These are phyloP conservation scores for Fraxinus ornus DNA, from an alignment of 305 asterid genomes.

Conservation along the genomic window DNA sequence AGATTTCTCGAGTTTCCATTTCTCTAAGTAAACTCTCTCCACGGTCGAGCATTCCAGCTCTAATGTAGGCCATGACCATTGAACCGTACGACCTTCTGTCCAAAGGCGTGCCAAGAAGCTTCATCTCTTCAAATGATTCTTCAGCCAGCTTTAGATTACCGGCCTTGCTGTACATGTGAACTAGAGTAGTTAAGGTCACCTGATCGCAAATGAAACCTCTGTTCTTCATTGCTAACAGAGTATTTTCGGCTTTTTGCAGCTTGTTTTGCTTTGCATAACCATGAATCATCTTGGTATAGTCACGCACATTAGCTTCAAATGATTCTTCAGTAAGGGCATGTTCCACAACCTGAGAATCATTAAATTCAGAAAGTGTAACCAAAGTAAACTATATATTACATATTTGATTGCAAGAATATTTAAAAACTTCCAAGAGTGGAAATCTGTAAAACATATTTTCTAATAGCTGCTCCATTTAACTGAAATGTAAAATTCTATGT, in stretches of 20 bases:
- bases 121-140: slow-evolving; percentile 72
- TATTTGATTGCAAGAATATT: neutral
- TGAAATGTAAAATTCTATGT: neutral
- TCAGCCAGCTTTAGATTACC: slow-evolving; percentile 67
- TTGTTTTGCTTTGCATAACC: slow-evolving; percentile 54
- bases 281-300: slow-evolving; percentile 76
- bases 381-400: neutral
- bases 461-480: neutral
- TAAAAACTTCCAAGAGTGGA: neutral
- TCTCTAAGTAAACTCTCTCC: slow-evolving; percentile 63
- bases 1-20: slow-evolving; percentile 64
- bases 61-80: slow-evolving; percentile 83
- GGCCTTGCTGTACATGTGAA: slow-evolving; percentile 89
- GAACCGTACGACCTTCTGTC: slow-evolving; percentile 87
- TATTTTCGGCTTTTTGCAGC: slow-evolving; percentile 61
- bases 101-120: slow-evolving; percentile 60
- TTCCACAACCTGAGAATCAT: slow-evolving; percentile 57
- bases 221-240: slow-evolving; percentile 56
- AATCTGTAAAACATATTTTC: neutral
- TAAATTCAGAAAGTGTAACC: slow-evolving; percentile 2
- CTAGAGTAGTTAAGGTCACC: slow-evolving; percentile 65
- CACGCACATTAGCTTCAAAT: slow-evolving; percentile 75
- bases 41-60: slow-evolving; percentile 57
- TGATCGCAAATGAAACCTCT: slow-evolving; percentile 79
- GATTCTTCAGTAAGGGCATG: slow-evolving; percentile 67